Evolutionary conservation across 805 yeast genomes (phyloP).

Genomic region (Ogataea siamensis): DNA sequence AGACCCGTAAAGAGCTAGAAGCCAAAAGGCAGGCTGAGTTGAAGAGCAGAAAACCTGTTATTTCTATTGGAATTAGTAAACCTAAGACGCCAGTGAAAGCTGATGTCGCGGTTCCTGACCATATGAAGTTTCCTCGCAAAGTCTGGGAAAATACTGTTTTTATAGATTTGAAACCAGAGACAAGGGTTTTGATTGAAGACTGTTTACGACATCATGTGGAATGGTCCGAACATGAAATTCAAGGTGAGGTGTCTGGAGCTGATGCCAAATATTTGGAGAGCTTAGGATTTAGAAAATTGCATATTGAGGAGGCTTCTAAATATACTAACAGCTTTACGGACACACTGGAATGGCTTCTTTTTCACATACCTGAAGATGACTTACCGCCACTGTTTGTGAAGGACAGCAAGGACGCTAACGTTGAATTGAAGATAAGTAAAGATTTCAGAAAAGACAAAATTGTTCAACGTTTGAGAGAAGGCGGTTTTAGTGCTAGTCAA

Average conservation of each 20-base stretch:
- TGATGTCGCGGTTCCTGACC: constrained; percentile 11
- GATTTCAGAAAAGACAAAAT: constrained; percentile 56
- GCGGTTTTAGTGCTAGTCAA: constrained; percentile 71
- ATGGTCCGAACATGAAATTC: constrained; percentile 43
- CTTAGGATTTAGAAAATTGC: constrained; percentile 69
- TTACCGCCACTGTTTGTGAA: constrained; percentile 66
- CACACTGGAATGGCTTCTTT: constrained; percentile 72
- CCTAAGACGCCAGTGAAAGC: constrained; percentile 5
- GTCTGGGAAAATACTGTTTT: constrained; percentile 72
- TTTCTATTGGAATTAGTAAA: constrained; percentile 33
- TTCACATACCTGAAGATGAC: constrained; percentile 94
- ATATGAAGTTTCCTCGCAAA: constrained; percentile 43
- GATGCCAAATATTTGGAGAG: constrained; percentile 23
- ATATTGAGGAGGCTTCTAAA: constrained; percentile 67
- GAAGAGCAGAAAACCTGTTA: constrained; percentile 48
- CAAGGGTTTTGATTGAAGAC: constrained; percentile 61
- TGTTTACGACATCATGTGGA: constrained; percentile 55
- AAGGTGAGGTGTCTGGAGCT: constrained; percentile 12
- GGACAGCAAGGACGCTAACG: constrained; percentile 53
- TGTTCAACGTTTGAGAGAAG: constrained; percentile 54
- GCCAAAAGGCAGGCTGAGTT: constrained; percentile 47
- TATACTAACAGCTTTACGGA: constrained; percentile 52
- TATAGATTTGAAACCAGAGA: constrained; percentile 63
- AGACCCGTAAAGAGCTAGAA: constrained; percentile 45
- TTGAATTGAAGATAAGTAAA: constrained; percentile 52